Evolutionary conservation across 148 eudicot genomes (phyloP).

Genomic region (Rhododendron kiyosumense): DNA sequence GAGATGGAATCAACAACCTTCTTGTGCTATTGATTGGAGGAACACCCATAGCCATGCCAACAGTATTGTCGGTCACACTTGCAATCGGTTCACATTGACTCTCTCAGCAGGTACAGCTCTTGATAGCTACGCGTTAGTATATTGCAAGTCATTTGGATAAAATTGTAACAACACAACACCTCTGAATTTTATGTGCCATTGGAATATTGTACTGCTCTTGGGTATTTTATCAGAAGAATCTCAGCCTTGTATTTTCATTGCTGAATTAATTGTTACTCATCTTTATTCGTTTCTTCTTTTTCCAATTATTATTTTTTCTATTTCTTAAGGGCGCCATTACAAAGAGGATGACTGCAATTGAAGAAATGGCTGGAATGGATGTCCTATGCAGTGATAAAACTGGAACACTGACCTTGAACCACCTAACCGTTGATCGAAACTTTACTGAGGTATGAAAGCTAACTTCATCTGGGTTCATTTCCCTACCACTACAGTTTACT

Average conservation of each 20-base stretch:
- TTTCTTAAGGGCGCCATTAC: constrained; percentile 66
- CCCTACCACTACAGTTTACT: neutral
- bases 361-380: constrained; percentile 92
- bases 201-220: neutral
- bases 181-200: neutral
- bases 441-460: constrained; percentile 46
- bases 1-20: constrained; percentile 70
- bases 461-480: neutral
- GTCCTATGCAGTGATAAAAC: constrained; percentile 80
- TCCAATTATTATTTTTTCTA: neutral
- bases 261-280: neutral
- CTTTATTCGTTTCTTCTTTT: neutral
- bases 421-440: constrained; percentile 57
- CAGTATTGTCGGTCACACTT: constrained; percentile 55
- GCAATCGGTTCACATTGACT: constrained; percentile 78
- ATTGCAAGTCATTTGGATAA: neutral
- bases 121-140: neutral
- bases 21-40: constrained; percentile 80
- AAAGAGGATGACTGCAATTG: constrained; percentile 82
- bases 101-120: constrained; percentile 55
- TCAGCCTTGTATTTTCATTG: neutral
- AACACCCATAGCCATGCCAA: constrained; percentile 83
- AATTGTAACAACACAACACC: neutral
- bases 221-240: constrained; percentile 2
- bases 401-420: constrained; percentile 67